Percentiles rank a stretch among this genome's conserved stretches.
phyloP scores from a whole-genome alignment of 2,329 filamentous ascomycete genomes.

The Arthroderma uncinatum region DNA sequence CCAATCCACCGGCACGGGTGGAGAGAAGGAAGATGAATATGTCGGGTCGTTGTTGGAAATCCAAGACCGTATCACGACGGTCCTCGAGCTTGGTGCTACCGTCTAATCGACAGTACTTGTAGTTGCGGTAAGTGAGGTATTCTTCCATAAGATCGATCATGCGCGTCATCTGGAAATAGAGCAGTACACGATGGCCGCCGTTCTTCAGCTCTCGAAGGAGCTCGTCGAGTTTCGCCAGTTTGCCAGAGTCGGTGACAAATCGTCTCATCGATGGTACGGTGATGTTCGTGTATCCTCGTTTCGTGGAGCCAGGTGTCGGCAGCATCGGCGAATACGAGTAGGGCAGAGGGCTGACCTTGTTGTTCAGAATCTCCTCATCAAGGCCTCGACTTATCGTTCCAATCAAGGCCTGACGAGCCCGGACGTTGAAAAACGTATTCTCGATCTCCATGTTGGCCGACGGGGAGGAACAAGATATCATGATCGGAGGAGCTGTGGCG shows the following conservation, averaged over 20 bases:
- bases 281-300: conserved; percentile 79
- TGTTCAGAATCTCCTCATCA: conserved; percentile 63
- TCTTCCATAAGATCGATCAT: conserved; percentile 99
- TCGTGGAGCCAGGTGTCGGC: conserved; percentile 67
- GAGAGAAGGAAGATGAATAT: conserved; percentile 97
- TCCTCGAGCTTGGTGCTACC: conserved; percentile 97
- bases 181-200: conserved; percentile 78
- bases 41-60: conserved; percentile 88
- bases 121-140: conserved; percentile 96
- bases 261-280: conserved; percentile 90
- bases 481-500: conserved; percentile 74
- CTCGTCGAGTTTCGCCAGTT: conserved; percentile 81
- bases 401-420: conserved; percentile 64
- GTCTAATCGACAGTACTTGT: conserved; percentile 94
- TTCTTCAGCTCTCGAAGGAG: conserved; percentile 84
- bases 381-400: conserved; percentile 48
- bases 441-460: conserved; percentile 51
- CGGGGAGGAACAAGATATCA: conserved; percentile 63
- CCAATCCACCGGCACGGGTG: conserved; percentile 90
- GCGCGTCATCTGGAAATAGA: conserved; percentile 99
- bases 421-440: conserved; percentile 65
- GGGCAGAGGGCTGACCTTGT: conserved; percentile 51
- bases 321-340: conserved; percentile 57
- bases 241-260: conserved; percentile 95
- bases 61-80: conserved; percentile 85